Evolutionary conservation across 495 filamentous ascomycete species (phyloP), one percentile per base, ranked within the genome.

Genomic region (Talaromyces proteolyticus): DNA sequence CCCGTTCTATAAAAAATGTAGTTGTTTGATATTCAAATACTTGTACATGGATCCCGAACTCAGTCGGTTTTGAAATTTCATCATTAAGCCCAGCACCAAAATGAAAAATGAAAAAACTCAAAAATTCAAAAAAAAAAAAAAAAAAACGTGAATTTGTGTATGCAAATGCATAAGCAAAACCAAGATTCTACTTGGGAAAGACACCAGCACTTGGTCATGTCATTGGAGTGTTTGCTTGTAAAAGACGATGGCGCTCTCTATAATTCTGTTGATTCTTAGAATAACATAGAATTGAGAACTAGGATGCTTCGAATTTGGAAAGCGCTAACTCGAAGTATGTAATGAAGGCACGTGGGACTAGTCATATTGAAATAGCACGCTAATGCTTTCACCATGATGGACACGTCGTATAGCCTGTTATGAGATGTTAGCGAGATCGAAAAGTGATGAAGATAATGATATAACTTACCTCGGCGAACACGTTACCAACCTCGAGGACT

Each of bases 351-450:
- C 5, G 37, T 24, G 11, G 37, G 12, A 39, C 20, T 67, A 79
- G 49, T 94, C 88, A 58, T 93, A 89, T 71, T 93, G 89, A 69
- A 98, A 96, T 47, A 98, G 80, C 47, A 93, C 89, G 65, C 91
- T 96, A 69, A 98, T 96, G 58, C 90, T 95, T 73, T 98, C 93
- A 50, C 93, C 93, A 70, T 97, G 91, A 67, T 97, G 93, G 45
- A 98, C 94, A 40, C 93, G 80, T 44, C 93, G 86, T 62, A 98
- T 96, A 16, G 93, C 93, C 84, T 87, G 50, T n/a, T 40, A n/a
- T 22, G 8, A 26, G 1, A 10, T 50, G 23, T 42, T 23, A 41
- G 16, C 7, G 21, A 39, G 37, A 3, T 17, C 1, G 12, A 2
- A 10, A 41, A 16, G 17, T n/a, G n/a, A 43, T 6, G 11, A 41